Evolutionary conservation across 441 rosid species (phyloP).

Genomic region (Melastoma candidum): DNA sequence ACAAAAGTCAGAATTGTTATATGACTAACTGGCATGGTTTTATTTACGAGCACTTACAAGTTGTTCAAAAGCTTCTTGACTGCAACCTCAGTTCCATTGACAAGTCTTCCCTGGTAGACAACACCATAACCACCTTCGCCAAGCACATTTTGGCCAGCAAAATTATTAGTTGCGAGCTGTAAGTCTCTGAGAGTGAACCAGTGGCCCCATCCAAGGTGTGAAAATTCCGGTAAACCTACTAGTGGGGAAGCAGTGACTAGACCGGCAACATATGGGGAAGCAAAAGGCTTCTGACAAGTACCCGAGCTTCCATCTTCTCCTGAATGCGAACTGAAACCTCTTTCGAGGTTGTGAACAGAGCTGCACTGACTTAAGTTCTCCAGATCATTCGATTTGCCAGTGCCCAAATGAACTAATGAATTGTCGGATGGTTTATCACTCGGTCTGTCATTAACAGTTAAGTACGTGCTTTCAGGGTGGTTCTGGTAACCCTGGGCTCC

Average conservation of each 20-base stretch:
- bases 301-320: conserved; percentile 21
- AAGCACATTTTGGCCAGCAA: conserved; percentile 12
- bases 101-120: conserved; percentile 14
- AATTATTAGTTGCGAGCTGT: conserved; percentile 16
- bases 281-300: conserved; percentile 7
- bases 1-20: background rate
- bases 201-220: conserved; percentile 21
- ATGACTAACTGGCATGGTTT: background rate
- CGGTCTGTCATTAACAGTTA: conserved; percentile 9
- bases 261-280: conserved; percentile 8
- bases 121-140: conserved; percentile 22
- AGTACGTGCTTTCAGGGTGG: conserved; percentile 11
- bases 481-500: conserved; percentile 4
- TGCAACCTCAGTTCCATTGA: conserved; percentile 18
- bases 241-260: conserved; percentile 15
- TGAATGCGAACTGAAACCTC: conserved; percentile 17
- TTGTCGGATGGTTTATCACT: conserved; percentile 11
- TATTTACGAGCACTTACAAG: conserved; percentile 9
- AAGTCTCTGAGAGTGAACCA: conserved; percentile 19
- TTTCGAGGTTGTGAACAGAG: conserved; percentile 9
- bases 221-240: conserved; percentile 16
- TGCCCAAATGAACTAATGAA: conserved; percentile 4
- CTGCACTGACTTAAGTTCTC: conserved; percentile 19
- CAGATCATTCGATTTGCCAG: conserved; percentile 11
- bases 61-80: conserved; percentile 19